Base-by-base conservation (phyloP, 768 basidiomycete species). In the Tephrocybe sp. region DNA sequence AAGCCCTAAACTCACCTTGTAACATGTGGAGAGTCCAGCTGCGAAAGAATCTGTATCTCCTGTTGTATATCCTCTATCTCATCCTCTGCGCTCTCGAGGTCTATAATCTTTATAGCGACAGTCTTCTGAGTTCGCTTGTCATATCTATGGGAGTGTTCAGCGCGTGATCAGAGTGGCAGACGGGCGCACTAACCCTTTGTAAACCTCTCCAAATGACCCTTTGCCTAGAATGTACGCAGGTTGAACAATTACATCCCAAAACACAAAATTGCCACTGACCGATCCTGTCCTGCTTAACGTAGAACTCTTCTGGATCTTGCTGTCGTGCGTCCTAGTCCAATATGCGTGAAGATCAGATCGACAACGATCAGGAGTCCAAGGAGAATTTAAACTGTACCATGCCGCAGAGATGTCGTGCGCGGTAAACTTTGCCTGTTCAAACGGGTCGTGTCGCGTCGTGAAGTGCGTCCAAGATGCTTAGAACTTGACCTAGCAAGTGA, bases 41-140 rank as follows among this genome's bases (percentile, higher is more conserved):
- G 95, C 6, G 92, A 93, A 12, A 99, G 82, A 55, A 99, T 98
- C 69, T 97, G 92, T 49, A 99, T 98, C 69, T 99, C 97, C 67
- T 97, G 92, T 62, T 98, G 93, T 53, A 99, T 98, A 72, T 98
- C 97, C 68, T 98, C 97, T 64, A 98, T 98, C 74, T 99, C 97
- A 65, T 99, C 97, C 69, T 98, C 97, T 45, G 97, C 97, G 64
- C 91, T 93, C 71, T 99, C 97, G 30, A 99, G 82, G 75, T 98
- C 95, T 67, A 99, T 98, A 61, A 98, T 96, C 85, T 95, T 99
- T 77, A 99, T 98, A 39, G 97, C 97, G 20, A 99, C 97, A 0
- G 96, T 94, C 74, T 88, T 89, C 68, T 94, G 91, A 20, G 95
- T 97, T 52, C 92, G 81, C 66, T 92, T 92, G 72, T 98, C 95